Evolutionary conservation across 345 rosid genomes (phyloP), one percentile per base, ranked within the genome.

Genomic region (Gossypium turneri): DNA sequence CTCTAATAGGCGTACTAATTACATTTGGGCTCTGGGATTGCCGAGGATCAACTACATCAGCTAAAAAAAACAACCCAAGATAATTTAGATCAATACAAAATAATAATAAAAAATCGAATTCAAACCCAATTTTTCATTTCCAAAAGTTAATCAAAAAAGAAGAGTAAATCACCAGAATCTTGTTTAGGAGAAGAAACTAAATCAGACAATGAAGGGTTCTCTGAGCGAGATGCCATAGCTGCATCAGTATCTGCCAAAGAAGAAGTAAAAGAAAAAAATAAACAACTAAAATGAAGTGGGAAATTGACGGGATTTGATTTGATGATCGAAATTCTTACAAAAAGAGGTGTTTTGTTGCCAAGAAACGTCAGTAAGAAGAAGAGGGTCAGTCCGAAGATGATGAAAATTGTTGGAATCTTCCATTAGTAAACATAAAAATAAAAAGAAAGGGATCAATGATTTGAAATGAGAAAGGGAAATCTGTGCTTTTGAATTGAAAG

Each of bases 291-390:
- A 60, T 73, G 69, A 2, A 22, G 43, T 19, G 45, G 3, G 10
- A 38, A 17, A 38, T 25, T 38, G 9, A 12, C 24, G 0, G n/a
- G 34, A 41, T 29, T 51, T 34, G 17, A 22, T 52, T 57, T 13
- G 41, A 17, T 17, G 9, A 20, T 12, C 55, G 65, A 43, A 60
- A 57, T 22, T 44, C 81, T 87, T 79, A 88, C 88, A 44, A 43
- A 76, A 78, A 41, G 77, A 78, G 79, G 61, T 78, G 76, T 78
- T 81, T 12, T 41, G 85, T 52, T 73, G 85, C 66, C 13, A 51
- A 67, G 86, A 80, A 77, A 72, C 85, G 81, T 87, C 89, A n/a
- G 83, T 76, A 44, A 82, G 77, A 67, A 86, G 80, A 82, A 86
- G 84, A 52, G 89, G 87, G 81, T 82, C 87, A 64, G 68, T 79